Evolutionary conservation across 495 filamentous ascomycete species (phyloP).

Genomic region (Hypoxylon rickii): DNA sequence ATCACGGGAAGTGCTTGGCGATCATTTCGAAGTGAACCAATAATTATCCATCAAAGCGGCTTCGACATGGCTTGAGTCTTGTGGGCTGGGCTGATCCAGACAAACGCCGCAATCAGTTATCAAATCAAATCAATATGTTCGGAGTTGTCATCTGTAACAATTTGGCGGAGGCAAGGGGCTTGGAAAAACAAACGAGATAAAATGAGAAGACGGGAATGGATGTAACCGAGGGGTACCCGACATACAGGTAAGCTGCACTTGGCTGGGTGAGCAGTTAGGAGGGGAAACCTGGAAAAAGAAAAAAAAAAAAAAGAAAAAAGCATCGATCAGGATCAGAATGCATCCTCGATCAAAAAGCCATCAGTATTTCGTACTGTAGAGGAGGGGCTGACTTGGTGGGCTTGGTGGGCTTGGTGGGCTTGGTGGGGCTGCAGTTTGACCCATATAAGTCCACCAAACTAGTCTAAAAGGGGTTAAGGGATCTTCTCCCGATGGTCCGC

Average conservation of each 20-base stretch:
- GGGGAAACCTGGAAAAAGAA: not conserved
- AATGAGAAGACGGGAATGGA: not conserved
- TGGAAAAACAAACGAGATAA: too few relatives aligned
- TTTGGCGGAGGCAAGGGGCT: too few relatives aligned
- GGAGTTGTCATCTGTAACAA: too few relatives aligned
- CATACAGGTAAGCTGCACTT: too few relatives aligned
- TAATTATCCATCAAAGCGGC: not conserved
- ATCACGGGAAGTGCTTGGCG: not conserved
- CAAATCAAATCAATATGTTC: too few relatives aligned
- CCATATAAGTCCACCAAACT: not conserved
- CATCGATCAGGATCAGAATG: too few relatives aligned
- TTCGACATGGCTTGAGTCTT: not conserved
- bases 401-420: too few relatives aligned
- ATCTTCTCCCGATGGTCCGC: constrained; percentile 16
- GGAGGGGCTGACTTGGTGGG: not conserved
- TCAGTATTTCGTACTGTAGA: not conserved
- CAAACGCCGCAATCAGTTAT: not conserved
- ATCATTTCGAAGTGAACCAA: not conserved
- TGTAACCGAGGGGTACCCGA: not conserved
- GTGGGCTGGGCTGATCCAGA: too few relatives aligned
- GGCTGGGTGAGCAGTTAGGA: too few relatives aligned
- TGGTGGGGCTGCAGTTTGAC: too few relatives aligned
- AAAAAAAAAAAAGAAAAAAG: constrained; percentile 7
- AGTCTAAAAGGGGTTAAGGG: not conserved
- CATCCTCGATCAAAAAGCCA: too few relatives aligned